Base-by-base conservation (phyloP, 495 filamentous ascomycete species). In the Parathielavia hyrcaniae region DNA sequence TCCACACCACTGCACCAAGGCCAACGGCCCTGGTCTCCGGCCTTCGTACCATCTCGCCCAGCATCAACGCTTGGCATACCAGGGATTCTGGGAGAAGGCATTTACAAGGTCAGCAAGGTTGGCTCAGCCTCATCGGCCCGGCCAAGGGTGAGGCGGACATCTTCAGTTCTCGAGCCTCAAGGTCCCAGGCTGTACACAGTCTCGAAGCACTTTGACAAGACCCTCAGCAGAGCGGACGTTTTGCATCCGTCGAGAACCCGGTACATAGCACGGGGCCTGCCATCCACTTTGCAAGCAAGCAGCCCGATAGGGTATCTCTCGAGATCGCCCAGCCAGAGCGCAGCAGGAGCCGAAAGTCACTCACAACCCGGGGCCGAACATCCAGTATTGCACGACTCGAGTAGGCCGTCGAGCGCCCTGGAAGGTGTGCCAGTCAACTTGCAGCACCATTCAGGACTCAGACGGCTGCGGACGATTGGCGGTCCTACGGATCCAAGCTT, bases 81-180 rank as follows among this genome's bases (percentile, higher is more conserved):
- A 13, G 59, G 63, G 1, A 38, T 64, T 8, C 49, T 67, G 10
- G 61, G 63, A 1, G 61, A 68, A 20, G 67, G 67, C 26, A 44
- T 70, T 22, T 70, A 68, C 58, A 68, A 63, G 41, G 40, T 70
- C 34, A 68, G 66, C 53, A 68, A 49, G 44, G 5, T 70, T 3
- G 48, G 49, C n/a, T 60, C 67, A 0, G 26, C 32, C 10, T 36
- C 48, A 8, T 40, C 57, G 10, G 26, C 34, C 20, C 57, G 63
- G 7, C 22, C 52, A 36, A 53, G 63, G 23, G 8, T 32, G 19
- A 58, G 59, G 14, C 41, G 53, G 35, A 43, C 59, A n/a, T 22
- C 59, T 1, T 26, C 53, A 3, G 26, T 56, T n/a, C 30, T 53
- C 11, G 59, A 59, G 2, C 23, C 26, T 2, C 59, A 56, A 22